Evolutionary conservation across 2,329 filamentous ascomycete genomes (phyloP).

Genomic region (Phyllosticta paracitricarpa): DNA sequence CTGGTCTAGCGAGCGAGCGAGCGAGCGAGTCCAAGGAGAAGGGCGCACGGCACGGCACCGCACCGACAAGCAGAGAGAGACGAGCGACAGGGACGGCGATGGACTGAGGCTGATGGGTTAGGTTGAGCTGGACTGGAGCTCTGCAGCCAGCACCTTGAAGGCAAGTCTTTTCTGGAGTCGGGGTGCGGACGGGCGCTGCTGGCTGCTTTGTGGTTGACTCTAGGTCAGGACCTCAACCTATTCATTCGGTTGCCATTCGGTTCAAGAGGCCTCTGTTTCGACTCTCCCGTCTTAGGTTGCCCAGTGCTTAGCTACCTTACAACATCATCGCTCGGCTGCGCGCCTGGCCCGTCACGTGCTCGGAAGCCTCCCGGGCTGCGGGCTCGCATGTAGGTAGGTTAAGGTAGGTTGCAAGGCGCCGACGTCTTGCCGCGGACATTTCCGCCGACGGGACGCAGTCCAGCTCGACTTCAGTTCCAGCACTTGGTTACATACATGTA

Average conservation of each 20-base stretch:
- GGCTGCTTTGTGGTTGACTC: no score
- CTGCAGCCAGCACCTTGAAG: no score
- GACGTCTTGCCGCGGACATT: not conserved
- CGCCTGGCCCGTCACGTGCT: not conserved
- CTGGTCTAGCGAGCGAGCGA: not conserved
- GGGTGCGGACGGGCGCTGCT: not conserved
- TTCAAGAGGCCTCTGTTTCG: not conserved
- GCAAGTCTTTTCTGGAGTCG: not conserved
- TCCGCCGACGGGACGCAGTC: not conserved
- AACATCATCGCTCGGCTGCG: not conserved
- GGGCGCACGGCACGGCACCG: not conserved
- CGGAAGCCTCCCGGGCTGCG: not conserved
- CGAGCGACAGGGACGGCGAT: no score
- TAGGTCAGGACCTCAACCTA: not conserved
- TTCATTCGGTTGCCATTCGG: not conserved
- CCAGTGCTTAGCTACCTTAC: not conserved
- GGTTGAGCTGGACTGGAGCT: no score
- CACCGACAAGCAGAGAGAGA: no score
- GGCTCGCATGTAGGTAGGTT: not conserved
- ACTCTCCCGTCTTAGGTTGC: not conserved
- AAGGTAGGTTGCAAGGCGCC: not conserved
- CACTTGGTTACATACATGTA: no score
- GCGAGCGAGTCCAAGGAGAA: not conserved
- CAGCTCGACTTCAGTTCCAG: not conserved
- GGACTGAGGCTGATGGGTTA: no score